Conservation (phyloP, 2,329 filamentous ascomycete species). For the Cytospora leucostoma region DNA sequence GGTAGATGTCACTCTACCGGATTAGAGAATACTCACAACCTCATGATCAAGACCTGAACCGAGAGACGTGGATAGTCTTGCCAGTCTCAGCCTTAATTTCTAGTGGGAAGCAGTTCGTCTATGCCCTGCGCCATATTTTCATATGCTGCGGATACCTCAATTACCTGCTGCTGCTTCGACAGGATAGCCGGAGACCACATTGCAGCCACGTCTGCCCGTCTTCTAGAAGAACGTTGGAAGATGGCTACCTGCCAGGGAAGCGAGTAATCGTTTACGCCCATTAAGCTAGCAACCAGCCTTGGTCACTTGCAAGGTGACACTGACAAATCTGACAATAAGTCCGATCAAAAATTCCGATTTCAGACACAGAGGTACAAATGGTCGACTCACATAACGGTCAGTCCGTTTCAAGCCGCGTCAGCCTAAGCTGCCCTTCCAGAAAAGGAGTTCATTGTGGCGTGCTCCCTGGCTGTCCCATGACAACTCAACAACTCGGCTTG, state of each 20-base stretch:
- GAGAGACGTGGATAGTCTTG: background rate
- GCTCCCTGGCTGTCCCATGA: background rate
- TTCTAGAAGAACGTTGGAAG: background rate
- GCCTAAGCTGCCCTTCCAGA: slow-evolving; percentile 3
- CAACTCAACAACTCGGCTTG: background rate
- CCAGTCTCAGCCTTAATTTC: background rate
- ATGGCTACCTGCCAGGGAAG: background rate
- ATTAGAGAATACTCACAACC: background rate
- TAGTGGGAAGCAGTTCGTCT: background rate
- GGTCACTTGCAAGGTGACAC: background rate
- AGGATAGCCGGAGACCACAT: background rate
- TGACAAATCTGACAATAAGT: background rate
- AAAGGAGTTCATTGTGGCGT: background rate
- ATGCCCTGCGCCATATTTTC: background rate
- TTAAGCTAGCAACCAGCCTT: background rate
- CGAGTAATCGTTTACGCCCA: background rate
- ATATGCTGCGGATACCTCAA: too few species aligned
- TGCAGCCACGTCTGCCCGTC: background rate
- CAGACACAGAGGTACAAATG: background rate
- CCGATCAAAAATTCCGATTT: background rate
- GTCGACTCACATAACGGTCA: background rate
- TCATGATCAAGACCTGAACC: slow-evolving; percentile 1
- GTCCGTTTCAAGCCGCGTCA: background rate
- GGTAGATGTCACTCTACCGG: slow-evolving; percentile 9
- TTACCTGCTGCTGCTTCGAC: background rate